Evolutionary conservation across 2,329 filamentous ascomycete species (phyloP).

Genomic region (Alternaria arbusti): DNA sequence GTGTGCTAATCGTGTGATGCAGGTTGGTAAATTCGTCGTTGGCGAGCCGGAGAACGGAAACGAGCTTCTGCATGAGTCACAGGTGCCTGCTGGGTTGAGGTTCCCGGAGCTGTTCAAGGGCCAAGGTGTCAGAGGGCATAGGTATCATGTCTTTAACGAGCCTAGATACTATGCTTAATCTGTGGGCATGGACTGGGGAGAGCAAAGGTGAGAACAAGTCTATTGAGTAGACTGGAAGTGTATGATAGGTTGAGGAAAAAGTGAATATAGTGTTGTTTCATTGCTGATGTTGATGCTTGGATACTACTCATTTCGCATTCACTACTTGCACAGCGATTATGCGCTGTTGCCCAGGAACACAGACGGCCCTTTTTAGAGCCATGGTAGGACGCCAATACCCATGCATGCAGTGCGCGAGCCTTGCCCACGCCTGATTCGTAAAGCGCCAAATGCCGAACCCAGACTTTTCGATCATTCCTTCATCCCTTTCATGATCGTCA

Average conservation of each 20-base stretch:
- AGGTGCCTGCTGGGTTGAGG: slow-evolving; percentile 76
- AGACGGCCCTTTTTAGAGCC: neutral
- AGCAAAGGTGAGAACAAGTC: neutral
- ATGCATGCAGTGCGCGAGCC: slow-evolving; percentile 5
- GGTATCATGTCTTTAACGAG: slow-evolving; percentile 94
- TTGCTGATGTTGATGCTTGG: neutral
- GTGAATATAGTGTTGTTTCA: neutral
- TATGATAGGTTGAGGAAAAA: neutral
- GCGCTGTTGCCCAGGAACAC: neutral
- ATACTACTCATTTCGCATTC: neutral
- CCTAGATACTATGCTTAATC: slow-evolving; percentile 43
- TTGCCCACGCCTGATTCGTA: slow-evolving; percentile 3
- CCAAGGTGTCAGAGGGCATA: slow-evolving; percentile 84
- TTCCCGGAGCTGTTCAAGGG: slow-evolving; percentile 88
- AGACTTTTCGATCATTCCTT: slow-evolving; percentile 3
- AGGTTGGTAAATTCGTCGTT: slow-evolving; percentile 90
- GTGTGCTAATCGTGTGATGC: neutral
- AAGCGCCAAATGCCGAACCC: slow-evolving; percentile 3
- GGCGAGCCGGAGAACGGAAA: slow-evolving; percentile 72
- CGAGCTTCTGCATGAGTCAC: slow-evolving; percentile 71
- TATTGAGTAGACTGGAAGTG: neutral
- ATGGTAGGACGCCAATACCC: slow-evolving; percentile 1
- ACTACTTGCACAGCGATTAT: neutral
- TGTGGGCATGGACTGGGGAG: too few relatives aligned
- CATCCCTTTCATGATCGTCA: slow-evolving; percentile 4